A percentile compares a stretch with the other conserved stretches of the same genome.
phyloP scores from a whole-genome alignment of 345 rosid genomes.

The Citrus sinensis region DNA sequence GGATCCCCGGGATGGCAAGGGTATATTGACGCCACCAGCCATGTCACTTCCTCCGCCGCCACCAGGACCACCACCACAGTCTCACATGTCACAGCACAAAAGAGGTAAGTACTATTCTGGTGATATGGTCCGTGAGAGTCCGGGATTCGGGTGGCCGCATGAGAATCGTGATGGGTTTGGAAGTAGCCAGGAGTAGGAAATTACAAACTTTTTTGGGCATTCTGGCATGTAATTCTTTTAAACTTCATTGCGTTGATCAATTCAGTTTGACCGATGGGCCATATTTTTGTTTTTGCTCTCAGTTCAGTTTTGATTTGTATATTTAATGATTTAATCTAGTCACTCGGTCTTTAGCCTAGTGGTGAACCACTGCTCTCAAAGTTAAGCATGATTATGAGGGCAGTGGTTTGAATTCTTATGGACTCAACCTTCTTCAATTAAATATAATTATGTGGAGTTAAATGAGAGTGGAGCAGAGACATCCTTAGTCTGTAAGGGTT shows the following conservation, averaged over 20 bases:
- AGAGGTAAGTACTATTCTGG: conserved; percentile 51
- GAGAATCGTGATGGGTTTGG: conserved; percentile 71
- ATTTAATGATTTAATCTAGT: background rate
- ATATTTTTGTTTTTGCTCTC: background rate
- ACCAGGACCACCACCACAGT: conserved; percentile 42
- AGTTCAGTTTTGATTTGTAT: background rate
- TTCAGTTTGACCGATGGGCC: conserved; percentile 1
- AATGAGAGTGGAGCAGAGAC: too few species aligned
- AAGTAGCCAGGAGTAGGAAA: conserved; percentile 45
- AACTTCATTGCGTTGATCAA: background rate
- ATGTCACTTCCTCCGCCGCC: conserved; percentile 43
- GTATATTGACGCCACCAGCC: conserved; percentile 48
- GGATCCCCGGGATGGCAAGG: conserved; percentile 51
- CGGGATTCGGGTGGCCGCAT: conserved; percentile 69
- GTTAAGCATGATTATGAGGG: too few species aligned
- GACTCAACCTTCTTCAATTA: too few species aligned
- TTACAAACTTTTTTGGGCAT: background rate
- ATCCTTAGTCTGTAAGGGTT: rapidly evolving
- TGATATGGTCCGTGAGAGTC: conserved; percentile 57
- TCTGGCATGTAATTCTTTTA: conserved; percentile 9
- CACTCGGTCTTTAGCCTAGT: too few species aligned
- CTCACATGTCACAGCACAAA: conserved; percentile 38
- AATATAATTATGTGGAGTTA: too few species aligned
- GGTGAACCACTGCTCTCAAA: too few species aligned
- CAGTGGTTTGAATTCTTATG: too few species aligned